Evolutionary conservation across 2,329 filamentous ascomycete genomes (phyloP).

Genomic region (Phialophora expanda): DNA sequence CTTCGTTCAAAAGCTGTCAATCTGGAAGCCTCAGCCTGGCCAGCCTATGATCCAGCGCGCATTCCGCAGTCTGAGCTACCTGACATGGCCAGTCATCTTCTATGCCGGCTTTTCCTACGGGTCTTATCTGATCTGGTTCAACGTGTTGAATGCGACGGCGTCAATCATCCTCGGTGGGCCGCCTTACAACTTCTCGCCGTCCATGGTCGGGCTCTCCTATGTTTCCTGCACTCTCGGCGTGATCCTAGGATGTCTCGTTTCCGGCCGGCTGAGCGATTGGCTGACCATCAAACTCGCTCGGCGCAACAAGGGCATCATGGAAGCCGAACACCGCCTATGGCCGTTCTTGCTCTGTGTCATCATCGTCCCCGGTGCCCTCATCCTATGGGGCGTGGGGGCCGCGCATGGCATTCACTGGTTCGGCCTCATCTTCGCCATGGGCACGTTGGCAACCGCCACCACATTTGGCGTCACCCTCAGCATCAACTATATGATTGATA

Average conservation of each 20-base stretch:
- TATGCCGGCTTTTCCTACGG: conserved; percentile 51
- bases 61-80: conserved; percentile 27
- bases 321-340: conserved; percentile 42
- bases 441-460: conserved; percentile 52
- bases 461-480: conserved; percentile 52
- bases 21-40: conserved; percentile 26
- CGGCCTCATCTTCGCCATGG: conserved; percentile 57
- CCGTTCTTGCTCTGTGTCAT: conserved; percentile 45
- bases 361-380: conserved; percentile 51
- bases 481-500: conserved; percentile 57
- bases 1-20: conserved; percentile 26
- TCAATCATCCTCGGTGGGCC: conserved; percentile 46
- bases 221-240: conserved; percentile 41
- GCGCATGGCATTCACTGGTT: conserved; percentile 57
- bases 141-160: conserved; percentile 51
- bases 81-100: conserved; percentile 47
- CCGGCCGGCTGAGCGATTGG: conserved; percentile 40
- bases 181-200: conserved; percentile 47
- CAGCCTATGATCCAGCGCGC: conserved; percentile 26
- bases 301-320: conserved; percentile 40
- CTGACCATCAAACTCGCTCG: conserved; percentile 38
- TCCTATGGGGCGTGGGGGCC: conserved; percentile 60
- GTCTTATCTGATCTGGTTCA: conserved; percentile 48
- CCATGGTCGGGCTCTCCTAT: conserved; percentile 50
- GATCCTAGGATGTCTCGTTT: conserved; percentile 28